phyloP scores from a whole-genome alignment of 768 basidiomycete species.

The Calvatia gigantea region DNA sequence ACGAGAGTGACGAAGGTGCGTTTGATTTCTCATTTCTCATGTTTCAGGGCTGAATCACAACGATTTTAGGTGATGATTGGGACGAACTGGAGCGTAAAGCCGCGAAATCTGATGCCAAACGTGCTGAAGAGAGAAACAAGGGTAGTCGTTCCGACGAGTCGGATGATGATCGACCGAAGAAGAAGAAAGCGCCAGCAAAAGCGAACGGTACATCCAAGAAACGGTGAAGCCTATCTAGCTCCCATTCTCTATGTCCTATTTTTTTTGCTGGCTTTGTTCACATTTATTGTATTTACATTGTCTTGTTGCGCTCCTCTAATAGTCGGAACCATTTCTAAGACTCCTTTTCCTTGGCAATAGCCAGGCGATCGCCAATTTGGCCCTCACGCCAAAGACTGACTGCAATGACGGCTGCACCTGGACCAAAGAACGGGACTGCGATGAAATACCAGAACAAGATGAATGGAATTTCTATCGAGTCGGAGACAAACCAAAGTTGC shows the following conservation, averaged over 20 bases:
- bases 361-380: constrained; percentile 8
- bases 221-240: constrained; percentile 22
- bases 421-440: constrained; percentile 41
- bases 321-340: background rate
- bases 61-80: constrained; percentile 82
- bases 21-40: constrained; percentile 4
- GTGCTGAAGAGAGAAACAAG: constrained; percentile 36
- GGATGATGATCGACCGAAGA: constrained; percentile 45
- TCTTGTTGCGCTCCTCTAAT: constrained; percentile 7
- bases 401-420: constrained; percentile 47
- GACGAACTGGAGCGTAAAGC: constrained; percentile 92
- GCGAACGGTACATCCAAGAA: constrained; percentile 40
- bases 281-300: constrained; percentile 8
- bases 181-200: constrained; percentile 40
- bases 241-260: background rate
- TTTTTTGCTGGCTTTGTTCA: constrained; percentile 11
- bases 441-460: constrained; percentile 41
- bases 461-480: constrained; percentile 23
- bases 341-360: constrained; percentile 7
- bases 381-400: constrained; percentile 48
- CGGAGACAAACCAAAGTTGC: constrained; percentile 46
- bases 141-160: constrained; percentile 51
- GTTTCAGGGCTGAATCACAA: constrained; percentile 2
- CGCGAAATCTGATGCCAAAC: constrained; percentile 64
- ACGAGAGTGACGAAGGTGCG: constrained; percentile 62